phyloP scores from a whole-genome alignment of 306 rosid genomes.

The Gastrolobium villosum region DNA sequence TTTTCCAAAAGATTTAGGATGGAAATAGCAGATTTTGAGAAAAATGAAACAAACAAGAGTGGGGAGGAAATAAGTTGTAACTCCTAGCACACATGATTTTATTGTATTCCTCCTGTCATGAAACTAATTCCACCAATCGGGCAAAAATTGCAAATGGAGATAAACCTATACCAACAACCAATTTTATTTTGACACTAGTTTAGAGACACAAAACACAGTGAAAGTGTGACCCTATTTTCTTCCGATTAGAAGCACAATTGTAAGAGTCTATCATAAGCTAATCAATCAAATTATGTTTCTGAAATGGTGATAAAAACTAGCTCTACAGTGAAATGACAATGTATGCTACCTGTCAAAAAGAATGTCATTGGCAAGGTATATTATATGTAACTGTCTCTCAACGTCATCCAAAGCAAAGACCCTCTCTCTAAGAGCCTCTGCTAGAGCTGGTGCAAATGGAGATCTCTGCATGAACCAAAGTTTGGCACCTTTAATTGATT shows the following conservation, averaged over 20 bases:
- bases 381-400: constrained; percentile 92
- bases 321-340: neutral
- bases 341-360: constrained; percentile 82
- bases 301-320: neutral
- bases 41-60: constrained; percentile 26
- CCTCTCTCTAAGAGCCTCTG: constrained; percentile 88
- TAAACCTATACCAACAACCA: constrained; percentile 22
- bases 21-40: neutral
- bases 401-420: constrained; percentile 81
- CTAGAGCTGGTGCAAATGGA: constrained; percentile 91
- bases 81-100: constrained; percentile 15
- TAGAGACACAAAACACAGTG: constrained; percentile 17
- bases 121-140: constrained; percentile 33
- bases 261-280: constrained; percentile 28
- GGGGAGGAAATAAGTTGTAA: neutral
- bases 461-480: constrained; percentile 99
- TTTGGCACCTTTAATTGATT: constrained; percentile 91
- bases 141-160: constrained; percentile 10
- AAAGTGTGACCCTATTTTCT: neutral
- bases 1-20: neutral
- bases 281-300: neutral
- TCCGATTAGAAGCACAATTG: constrained; percentile 29
- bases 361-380: constrained; percentile 93
- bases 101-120: constrained; percentile 16
- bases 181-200: constrained; percentile 27